These are phyloP conservation scores for Cercophora scortea DNA, from an alignment of 495 filamentous ascomycete genomes.

Conservation along the genomic window DNA sequence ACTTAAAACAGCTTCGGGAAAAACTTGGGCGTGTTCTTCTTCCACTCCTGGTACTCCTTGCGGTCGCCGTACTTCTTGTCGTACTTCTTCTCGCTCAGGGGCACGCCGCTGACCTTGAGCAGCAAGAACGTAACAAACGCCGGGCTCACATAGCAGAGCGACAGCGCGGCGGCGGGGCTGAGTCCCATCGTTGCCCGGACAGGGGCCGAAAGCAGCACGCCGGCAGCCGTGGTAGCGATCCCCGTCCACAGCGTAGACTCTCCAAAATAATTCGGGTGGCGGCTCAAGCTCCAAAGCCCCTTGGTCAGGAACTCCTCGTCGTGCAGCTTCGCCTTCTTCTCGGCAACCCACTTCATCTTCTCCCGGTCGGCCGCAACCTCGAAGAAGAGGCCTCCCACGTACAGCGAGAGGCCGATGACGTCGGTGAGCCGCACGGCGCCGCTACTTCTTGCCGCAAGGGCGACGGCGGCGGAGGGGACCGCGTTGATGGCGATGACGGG, in stretches of 20 bases:
- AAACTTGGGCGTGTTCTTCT: constrained; percentile 56
- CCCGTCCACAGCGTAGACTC: constrained; percentile 60
- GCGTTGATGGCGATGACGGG: constrained; percentile 53
- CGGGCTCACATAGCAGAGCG: constrained; percentile 49
- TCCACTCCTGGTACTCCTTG: constrained; percentile 61
- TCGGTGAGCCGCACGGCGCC: constrained; percentile 36
- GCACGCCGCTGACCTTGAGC: constrained; percentile 52
- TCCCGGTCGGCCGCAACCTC: constrained; percentile 54
- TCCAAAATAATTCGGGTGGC: constrained; percentile 64
- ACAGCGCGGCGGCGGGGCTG: constrained; percentile 31
- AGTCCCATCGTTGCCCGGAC: constrained; percentile 43
- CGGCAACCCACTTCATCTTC: constrained; percentile 47
- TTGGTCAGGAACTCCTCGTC: constrained; percentile 53
- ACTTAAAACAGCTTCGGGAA: constrained; percentile 50
- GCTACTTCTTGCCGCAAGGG: constrained; percentile 14
- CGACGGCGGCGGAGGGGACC: constrained; percentile 40
- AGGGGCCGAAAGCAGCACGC: constrained; percentile 37
- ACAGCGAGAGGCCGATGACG: constrained; percentile 46
- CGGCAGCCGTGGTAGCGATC: constrained; percentile 42
- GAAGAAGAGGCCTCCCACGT: constrained; percentile 46
- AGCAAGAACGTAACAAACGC: constrained; percentile 54
- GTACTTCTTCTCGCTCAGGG: constrained; percentile 57
- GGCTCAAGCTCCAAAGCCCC: constrained; percentile 49
- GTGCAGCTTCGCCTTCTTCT: constrained; percentile 51
- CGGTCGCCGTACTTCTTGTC: constrained; percentile 53